Conservation (phyloP, 805 yeast genomes). For the Candida vaughaniae region DNA sequence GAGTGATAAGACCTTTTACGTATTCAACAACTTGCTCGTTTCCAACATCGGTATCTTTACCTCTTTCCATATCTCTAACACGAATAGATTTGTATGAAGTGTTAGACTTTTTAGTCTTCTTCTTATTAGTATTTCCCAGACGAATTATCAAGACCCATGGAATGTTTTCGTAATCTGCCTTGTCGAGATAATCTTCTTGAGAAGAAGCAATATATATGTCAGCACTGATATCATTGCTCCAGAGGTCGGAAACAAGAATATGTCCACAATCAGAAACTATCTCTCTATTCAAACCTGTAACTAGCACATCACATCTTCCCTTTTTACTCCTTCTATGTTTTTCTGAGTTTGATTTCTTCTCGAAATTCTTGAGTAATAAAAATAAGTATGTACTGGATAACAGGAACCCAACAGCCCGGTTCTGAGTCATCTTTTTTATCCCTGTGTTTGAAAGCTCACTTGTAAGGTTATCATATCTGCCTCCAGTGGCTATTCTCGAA, state of each 20-base stretch:
- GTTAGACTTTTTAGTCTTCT: conserved; percentile 24
- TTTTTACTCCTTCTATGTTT: conserved; percentile 25
- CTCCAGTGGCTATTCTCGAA: conserved; percentile 78
- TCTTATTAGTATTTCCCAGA: conserved; percentile 40
- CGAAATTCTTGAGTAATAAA: conserved; percentile 31
- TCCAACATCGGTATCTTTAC: conserved; percentile 71
- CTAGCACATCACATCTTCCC: conserved; percentile 75
- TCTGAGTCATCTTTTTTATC: conserved; percentile 22
- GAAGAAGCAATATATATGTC: conserved; percentile 47
- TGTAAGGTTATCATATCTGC: conserved; percentile 81
- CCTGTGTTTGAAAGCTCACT: conserved; percentile 57
- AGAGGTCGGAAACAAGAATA: conserved; percentile 59
- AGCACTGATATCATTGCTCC: conserved; percentile 79
- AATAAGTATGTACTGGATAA: conserved; percentile 53
- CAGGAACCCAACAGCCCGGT: conserved; percentile 80
- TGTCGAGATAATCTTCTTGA: conserved; percentile 61
- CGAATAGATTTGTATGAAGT: conserved; percentile 70
- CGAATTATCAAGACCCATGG: conserved; percentile 77
- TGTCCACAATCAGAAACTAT: conserved; percentile 60
- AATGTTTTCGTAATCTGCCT: conserved; percentile 68
- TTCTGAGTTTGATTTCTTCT: conserved; percentile 10
- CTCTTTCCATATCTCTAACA: conserved; percentile 59
- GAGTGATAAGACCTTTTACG: conserved; percentile 22
- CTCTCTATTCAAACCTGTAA: conserved; percentile 63
- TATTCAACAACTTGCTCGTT: conserved; percentile 56